Base-by-base conservation (phyloP, 176 grass and related monocot species). In the Urochloa ruziziensis region DNA sequence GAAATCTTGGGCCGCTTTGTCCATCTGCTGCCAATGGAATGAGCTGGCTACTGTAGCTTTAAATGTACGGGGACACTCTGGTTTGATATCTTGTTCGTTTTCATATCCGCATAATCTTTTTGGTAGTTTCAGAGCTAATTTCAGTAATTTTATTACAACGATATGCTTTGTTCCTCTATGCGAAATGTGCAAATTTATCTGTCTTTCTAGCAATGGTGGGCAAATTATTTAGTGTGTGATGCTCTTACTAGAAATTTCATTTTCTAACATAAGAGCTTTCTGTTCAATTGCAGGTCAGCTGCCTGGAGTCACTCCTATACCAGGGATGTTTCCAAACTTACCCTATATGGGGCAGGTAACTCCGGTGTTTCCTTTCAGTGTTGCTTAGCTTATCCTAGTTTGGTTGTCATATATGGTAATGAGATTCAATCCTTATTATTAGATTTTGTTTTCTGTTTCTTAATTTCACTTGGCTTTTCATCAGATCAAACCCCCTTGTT, bases 251-350 rank as follows among this genome's bases (percentile, higher is more conserved):
- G n/a, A 42, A 92, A 30, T 62, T 72, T 37, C 0, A 25, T 68
- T 7, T 21, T 73, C 11, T 47, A 32, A 48, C 23, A 16, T 47
- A 67, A 65, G 0, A 71, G 10, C 73, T 23, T 8, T 49, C 23
- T 36, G n/a, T 71, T 88, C 27, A 69, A 80, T 70, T 85, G 34
- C 91, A 98, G 96, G 91, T 92, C 93, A 88, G 54, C 72, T 91
- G 68, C 74, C 91, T 37, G 82, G 75, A 67, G 44, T 81, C 18
- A 28, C 89, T 58, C 51, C 87, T n/a, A 88, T 98, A 48, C 54
- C 93, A n/a, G n/a, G 93, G 65, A 88, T 98, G 82, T 82, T 98
- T 93, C 93, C 96, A 1, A 98, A 86, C n/a, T n/a, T n/a, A n/a
- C n/a, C 75, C n/a, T 80, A 94, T 85, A 85, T 95, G 40, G 70